Evolutionary conservation across 148 eudicot species (phyloP).

Genomic region (Fallopia convolvulus): DNA sequence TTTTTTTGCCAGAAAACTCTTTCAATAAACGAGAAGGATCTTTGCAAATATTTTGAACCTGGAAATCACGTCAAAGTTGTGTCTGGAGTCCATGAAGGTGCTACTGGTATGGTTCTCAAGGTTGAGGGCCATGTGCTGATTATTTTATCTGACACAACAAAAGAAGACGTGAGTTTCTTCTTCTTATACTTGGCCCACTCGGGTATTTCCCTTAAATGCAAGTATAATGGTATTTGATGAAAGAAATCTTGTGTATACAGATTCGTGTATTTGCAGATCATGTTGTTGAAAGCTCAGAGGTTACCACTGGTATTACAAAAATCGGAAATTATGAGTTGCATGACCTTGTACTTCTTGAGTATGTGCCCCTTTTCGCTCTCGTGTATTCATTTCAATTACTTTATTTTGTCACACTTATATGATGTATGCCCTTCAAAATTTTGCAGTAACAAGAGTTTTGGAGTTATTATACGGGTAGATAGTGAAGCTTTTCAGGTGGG

Average conservation of each 20-base stretch:
- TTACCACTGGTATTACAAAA: constrained; percentile 82
- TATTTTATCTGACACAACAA: constrained; percentile 86
- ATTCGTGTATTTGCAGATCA: constrained; percentile 90
- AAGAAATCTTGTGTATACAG: constrained; percentile 25
- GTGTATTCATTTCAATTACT: constrained; percentile 6
- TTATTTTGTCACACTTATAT: background rate
- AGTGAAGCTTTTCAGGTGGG: constrained; percentile 97
- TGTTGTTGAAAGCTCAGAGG: constrained; percentile 98
- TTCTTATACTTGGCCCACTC: background rate
- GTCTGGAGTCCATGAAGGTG: constrained; percentile 88
- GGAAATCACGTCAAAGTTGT: constrained; percentile 98
- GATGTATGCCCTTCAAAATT: constrained; percentile 3
- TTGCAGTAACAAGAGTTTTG: constrained; percentile 83
- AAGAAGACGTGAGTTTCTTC: constrained; percentile 63
- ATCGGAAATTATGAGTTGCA: constrained; percentile 97
- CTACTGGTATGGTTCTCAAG: constrained; percentile 95
- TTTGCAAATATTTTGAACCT: constrained; percentile 93
- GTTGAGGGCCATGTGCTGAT: constrained; percentile 86
- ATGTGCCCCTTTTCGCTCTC: constrained; percentile 22
- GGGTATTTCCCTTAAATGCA: background rate
- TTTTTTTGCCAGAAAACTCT: constrained; percentile 54
- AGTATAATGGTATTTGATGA: background rate
- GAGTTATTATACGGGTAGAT: constrained; percentile 94
- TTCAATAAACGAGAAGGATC: constrained; percentile 78
- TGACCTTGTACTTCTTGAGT: constrained; percentile 94